A percentile compares a stretch with the other conserved stretches of the same genome.
Conservation (phyloP, 2,329 filamentous ascomycete species). For the Hymenoscyphus fraxineus region DNA sequence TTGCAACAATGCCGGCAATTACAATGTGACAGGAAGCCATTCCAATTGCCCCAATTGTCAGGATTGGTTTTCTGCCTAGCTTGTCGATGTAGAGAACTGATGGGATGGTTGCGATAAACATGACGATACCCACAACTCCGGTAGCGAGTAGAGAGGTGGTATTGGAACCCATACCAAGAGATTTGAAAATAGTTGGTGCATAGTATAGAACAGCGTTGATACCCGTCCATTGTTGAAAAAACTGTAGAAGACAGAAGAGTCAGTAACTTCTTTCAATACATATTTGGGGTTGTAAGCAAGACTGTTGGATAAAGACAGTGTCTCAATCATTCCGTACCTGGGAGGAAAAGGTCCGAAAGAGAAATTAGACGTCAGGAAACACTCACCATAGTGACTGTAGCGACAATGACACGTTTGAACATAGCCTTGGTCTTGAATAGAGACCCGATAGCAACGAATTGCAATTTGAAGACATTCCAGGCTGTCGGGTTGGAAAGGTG, state of each 20-base stretch:
- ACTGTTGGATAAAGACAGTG: not conserved
- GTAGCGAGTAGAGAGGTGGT: constrained; percentile 60
- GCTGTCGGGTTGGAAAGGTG: constrained; percentile 55
- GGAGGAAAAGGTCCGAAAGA: not conserved
- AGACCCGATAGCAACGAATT: constrained; percentile 63
- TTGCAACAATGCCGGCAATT: constrained; percentile 65
- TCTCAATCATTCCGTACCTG: not conserved
- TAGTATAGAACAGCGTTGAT: constrained; percentile 44
- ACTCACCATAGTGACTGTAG: constrained; percentile 53
- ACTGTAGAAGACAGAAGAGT: not conserved
- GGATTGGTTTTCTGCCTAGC: constrained; percentile 58
- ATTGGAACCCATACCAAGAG: constrained; percentile 43
- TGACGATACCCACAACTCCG: constrained; percentile 67
- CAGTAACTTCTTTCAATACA: not conserved
- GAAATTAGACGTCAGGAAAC: not conserved
- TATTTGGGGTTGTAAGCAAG: not conserved
- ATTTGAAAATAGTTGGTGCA: constrained; percentile 47
- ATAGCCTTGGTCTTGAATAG: constrained; percentile 64
- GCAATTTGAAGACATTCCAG: constrained; percentile 63
- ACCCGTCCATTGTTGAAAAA: constrained; percentile 14
- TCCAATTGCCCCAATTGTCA: constrained; percentile 62
- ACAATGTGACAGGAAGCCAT: constrained; percentile 68
- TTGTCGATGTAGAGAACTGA: constrained; percentile 64
- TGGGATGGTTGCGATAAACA: constrained; percentile 65
- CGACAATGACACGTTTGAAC: constrained; percentile 63